Base-by-base conservation (phyloP, 169 alveolate genomes). In the Plasmodium falciparum region DNA sequence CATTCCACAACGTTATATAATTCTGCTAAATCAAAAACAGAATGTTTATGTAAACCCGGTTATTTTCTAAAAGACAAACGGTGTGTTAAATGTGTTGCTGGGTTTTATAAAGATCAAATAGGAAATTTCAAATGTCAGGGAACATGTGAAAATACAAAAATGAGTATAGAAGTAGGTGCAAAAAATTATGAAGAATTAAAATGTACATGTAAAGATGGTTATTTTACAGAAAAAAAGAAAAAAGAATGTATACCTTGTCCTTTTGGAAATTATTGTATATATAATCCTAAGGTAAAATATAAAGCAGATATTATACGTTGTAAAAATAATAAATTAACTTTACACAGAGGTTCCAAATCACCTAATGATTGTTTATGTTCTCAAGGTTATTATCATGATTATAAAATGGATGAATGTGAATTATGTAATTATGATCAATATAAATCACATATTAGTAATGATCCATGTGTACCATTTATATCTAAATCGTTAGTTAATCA, bases 11-110 rank as follows among this genome's bases (percentile, higher is more conserved):
- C 97, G 2, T 62, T 67, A 12, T 74, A 88, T 13, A 65, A 39
- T 33, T 95, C 97, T 1, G 66, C 97, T 8, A 72, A 62, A 47
- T 92, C 96, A 54, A 70, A 45, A 22, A 93, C 74, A 12, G 92
- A 90, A 29, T 95, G 97, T 33, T 71, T 80, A 33, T 95, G 97
- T 58, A 91, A 94, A 67, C 88, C 89, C 45, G 96, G 96, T 13
- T 92, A 89, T 52, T 72, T 85, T 33, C 61, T 74, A 20, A 33
- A 33, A n/a, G 73, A 65, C 22, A 24, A 58, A 17, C 26, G 61
- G 9, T 59, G 74, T 24, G 89, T 61, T 43, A 88, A 89, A 58
- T 74, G 73, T 29, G 93, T 80, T 33, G 59, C 56, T 17, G 96
- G 95, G 0, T 89, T 91, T 24, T 93, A 88, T 69, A 94, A 94